Percentiles rank a stretch among this genome's conserved stretches.
Conservation (phyloP, 768 basidiomycete genomes). For the Kwoniella botswanensis region DNA sequence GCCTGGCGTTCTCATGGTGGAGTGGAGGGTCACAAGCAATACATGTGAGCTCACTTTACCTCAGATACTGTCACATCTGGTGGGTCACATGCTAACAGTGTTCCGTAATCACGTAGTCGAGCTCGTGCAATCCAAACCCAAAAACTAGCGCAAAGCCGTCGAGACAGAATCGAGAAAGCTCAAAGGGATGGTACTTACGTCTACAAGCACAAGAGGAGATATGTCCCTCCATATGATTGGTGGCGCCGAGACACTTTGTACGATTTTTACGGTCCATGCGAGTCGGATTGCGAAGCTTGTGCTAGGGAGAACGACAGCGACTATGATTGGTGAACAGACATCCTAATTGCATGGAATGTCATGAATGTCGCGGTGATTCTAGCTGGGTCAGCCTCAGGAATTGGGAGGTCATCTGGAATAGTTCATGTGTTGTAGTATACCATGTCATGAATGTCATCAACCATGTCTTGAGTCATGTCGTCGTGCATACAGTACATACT, state of each 20-base stretch:
- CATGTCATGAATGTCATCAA: conserved; percentile 10
- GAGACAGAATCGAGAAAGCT: conserved; percentile 17
- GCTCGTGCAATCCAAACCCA: too few species aligned
- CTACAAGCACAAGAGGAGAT: background rate
- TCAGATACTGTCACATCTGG: background rate
- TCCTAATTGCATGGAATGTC: too few species aligned
- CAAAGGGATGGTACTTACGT: conserved; percentile 23
- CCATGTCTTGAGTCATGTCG: background rate
- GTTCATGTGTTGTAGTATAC: conserved; percentile 6
- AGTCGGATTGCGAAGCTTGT: conserved; percentile 7
- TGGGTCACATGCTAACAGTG: too few species aligned
- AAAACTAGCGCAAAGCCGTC: too few species aligned
- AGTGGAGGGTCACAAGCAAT: background rate
- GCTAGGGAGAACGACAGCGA: background rate
- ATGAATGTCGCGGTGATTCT: too few species aligned
- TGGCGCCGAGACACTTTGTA: background rate
- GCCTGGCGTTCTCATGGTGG: conserved; percentile 34
- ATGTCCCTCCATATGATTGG: conserved; percentile 13
- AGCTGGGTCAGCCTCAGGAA: background rate
- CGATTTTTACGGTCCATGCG: background rate
- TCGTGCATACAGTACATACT: too few species aligned
- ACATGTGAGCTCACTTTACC: conserved; percentile 19
- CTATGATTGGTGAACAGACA: too few species aligned
- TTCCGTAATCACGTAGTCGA: background rate
- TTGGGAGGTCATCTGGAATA: background rate